These are phyloP conservation scores for Ophiobolus disseminans DNA, from an alignment of 2,329 filamentous ascomycete species.

Conservation along the genomic window DNA sequence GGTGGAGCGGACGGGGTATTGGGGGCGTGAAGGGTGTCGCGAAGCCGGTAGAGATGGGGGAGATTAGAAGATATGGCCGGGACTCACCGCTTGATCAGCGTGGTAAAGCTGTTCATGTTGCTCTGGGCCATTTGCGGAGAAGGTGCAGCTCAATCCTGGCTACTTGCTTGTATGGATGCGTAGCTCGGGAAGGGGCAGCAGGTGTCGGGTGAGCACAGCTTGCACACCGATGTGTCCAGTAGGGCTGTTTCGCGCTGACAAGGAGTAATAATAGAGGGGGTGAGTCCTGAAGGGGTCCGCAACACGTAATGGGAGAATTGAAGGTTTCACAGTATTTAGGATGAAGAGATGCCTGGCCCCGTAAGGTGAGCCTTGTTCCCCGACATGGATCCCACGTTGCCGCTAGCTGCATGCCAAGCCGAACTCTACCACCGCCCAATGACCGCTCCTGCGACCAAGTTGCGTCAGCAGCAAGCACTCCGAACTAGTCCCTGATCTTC, in stretches of 20 bases:
- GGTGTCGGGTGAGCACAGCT: constrained; percentile 34
- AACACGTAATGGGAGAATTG: neutral
- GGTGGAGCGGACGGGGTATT: neutral
- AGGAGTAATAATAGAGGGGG: neutral
- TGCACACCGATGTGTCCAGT: constrained; percentile 14
- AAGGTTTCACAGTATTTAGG: neutral
- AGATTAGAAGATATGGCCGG: constrained; percentile 1
- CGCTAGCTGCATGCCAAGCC: constrained; percentile 24
- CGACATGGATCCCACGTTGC: constrained; percentile 11
- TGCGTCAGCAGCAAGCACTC: constrained; percentile 8
- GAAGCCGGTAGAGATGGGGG: neutral
- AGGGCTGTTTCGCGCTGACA: neutral
- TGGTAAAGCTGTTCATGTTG: constrained; percentile 96
- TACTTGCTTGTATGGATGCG: constrained; percentile 23
- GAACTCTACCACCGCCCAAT: constrained; percentile 1
- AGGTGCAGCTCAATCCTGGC: constrained; percentile 37
- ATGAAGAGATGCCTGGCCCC: constrained; percentile 1
- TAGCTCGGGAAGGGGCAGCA: constrained; percentile 28
- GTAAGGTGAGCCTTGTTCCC: constrained; percentile 1
- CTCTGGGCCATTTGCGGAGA: constrained; percentile 69
- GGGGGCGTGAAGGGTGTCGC: neutral
- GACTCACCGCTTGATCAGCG: constrained; percentile 93
- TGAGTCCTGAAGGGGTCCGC: neutral
- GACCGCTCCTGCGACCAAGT: constrained; percentile 1
- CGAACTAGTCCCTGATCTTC: neutral